These are phyloP conservation scores for Filosporella fistucella DNA, from an alignment of 495 filamentous ascomycete genomes.

Conservation along the genomic window DNA sequence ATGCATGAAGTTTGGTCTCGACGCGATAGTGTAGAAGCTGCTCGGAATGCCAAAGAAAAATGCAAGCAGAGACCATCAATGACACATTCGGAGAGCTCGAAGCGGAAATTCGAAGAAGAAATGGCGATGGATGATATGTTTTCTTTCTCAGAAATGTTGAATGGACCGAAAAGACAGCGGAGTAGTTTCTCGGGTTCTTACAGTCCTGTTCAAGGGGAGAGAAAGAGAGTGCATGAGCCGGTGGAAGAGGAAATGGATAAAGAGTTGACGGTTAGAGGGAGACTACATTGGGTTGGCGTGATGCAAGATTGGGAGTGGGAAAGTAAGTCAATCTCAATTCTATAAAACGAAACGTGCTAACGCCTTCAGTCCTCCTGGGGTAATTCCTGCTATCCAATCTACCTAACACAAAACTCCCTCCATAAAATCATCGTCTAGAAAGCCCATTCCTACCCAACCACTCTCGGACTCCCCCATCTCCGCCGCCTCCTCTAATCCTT, in stretches of 20 bases:
- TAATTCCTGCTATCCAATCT: neutral
- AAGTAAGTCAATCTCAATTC: conserved; percentile 41
- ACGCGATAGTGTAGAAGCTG: conserved; percentile 42
- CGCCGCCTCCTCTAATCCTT: neutral
- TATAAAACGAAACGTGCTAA: neutral
- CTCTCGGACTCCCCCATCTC: conserved; percentile 1
- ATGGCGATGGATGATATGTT: conserved; percentile 21
- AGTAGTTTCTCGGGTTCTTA: conserved; percentile 5
- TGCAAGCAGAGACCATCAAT: conserved; percentile 22
- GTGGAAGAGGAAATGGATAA: conserved; percentile 48
- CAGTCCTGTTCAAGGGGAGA: conserved; percentile 2
- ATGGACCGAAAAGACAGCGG: conserved; percentile 13
- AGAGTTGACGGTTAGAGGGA: conserved; percentile 62
- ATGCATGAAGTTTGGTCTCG: conserved; percentile 51
- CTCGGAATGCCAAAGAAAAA: conserved; percentile 7
- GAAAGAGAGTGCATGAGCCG: conserved; percentile 19
- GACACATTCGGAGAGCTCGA: conserved; percentile 17
- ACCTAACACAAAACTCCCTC: neutral
- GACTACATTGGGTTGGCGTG: conserved; percentile 71
- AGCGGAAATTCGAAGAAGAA: conserved; percentile 24
- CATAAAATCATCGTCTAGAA: too few relatives aligned
- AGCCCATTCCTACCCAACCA: conserved; percentile 10
- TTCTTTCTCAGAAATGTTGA: conserved; percentile 22
- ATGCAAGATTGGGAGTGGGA: conserved; percentile 82
- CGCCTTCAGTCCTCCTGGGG: conserved; percentile 10